A percentile compares a stretch with the other conserved stretches of the same genome.
Conservation (phyloP, 805 yeast genomes). For the Candida xyloterini region DNA sequence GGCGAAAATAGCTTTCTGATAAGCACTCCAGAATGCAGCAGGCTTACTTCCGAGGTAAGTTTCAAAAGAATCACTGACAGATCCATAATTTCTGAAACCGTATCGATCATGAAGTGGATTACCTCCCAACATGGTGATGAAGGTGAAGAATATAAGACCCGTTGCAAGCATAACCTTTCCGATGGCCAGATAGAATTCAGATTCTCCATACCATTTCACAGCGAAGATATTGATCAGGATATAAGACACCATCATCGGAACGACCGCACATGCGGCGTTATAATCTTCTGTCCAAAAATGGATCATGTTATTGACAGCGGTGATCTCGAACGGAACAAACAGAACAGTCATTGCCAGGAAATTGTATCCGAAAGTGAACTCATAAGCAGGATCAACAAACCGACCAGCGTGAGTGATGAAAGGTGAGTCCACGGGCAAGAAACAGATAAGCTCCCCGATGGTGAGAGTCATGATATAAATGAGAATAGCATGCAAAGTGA, state of each 20-base stretch:
- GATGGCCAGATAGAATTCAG: slow-evolving; percentile 75
- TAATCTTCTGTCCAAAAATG: slow-evolving; percentile 81
- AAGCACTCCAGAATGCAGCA: slow-evolving; percentile 67
- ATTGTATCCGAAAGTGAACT: slow-evolving; percentile 75
- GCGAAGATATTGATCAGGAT: slow-evolving; percentile 67
- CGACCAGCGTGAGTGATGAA: slow-evolving; percentile 72
- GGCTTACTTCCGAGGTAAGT: slow-evolving; percentile 51
- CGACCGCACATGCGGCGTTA: slow-evolving; percentile 66
- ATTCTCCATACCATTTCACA: slow-evolving; percentile 74
- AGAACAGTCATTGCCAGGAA: slow-evolving; percentile 75
- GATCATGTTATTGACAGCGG: slow-evolving; percentile 72
- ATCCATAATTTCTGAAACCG: slow-evolving; percentile 29
- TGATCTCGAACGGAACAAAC: slow-evolving; percentile 79
- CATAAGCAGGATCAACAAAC: slow-evolving; percentile 73
- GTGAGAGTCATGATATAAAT: slow-evolving; percentile 63
- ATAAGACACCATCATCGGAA: slow-evolving; percentile 62
- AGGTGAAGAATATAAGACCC: slow-evolving; percentile 74
- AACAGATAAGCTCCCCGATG: slow-evolving; percentile 78
- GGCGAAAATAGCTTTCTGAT: slow-evolving; percentile 71
- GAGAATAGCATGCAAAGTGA: slow-evolving; percentile 63
- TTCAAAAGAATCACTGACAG: slow-evolving; percentile 44
- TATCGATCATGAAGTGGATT: slow-evolving; percentile 59
- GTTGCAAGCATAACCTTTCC: slow-evolving; percentile 70
- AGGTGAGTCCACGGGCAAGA: slow-evolving; percentile 73
- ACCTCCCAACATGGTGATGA: slow-evolving; percentile 84